These are phyloP conservation scores for Hypoxylon rickii DNA, from an alignment of 495 filamentous ascomycete species.

Conservation along the genomic window DNA sequence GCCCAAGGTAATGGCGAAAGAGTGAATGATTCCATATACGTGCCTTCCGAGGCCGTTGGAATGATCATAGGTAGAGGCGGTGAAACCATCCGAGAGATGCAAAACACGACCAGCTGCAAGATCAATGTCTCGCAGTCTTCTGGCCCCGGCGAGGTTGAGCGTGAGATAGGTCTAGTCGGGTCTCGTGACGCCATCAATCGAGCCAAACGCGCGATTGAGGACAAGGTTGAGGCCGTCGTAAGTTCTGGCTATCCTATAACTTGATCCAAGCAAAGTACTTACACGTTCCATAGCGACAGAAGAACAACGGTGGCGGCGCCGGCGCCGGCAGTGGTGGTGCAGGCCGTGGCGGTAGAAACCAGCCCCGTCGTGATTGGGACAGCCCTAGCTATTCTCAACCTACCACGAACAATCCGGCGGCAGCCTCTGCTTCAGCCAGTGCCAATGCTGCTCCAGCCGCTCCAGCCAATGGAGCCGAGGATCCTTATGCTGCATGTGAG, in stretches of 20 bases:
- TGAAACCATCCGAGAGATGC: constrained; percentile 87
- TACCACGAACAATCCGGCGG: constrained; percentile 18
- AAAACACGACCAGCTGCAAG: constrained; percentile 78
- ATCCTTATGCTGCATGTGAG: constrained; percentile 66
- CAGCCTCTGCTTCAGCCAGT: constrained; percentile 30
- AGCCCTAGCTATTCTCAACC: constrained; percentile 46
- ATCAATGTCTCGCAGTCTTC: constrained; percentile 81
- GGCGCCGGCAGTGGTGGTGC: constrained; percentile 41
- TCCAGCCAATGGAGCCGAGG: constrained; percentile 41
- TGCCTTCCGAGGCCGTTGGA: constrained; percentile 83
- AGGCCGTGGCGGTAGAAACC: constrained; percentile 46
- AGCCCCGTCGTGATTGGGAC: constrained; percentile 50
- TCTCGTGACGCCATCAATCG: constrained; percentile 69
- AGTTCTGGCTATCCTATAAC: constrained; percentile 32
- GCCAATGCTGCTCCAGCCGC: constrained; percentile 40
- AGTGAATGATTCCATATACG: constrained; percentile 76
- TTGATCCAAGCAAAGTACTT: constrained; percentile 31
- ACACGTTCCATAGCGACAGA: constrained; percentile 49
- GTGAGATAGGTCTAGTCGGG: constrained; percentile 80
- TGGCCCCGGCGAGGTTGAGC: constrained; percentile 69
- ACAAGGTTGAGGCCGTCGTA: constrained; percentile 86
- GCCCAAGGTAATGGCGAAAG: constrained; percentile 58
- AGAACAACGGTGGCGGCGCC: constrained; percentile 53
- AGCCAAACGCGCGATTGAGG: constrained; percentile 77
- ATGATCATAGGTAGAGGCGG: constrained; percentile 92